Conservation (phyloP, 768 basidiomycete genomes). For the Mycena rebaudengoi region DNA sequence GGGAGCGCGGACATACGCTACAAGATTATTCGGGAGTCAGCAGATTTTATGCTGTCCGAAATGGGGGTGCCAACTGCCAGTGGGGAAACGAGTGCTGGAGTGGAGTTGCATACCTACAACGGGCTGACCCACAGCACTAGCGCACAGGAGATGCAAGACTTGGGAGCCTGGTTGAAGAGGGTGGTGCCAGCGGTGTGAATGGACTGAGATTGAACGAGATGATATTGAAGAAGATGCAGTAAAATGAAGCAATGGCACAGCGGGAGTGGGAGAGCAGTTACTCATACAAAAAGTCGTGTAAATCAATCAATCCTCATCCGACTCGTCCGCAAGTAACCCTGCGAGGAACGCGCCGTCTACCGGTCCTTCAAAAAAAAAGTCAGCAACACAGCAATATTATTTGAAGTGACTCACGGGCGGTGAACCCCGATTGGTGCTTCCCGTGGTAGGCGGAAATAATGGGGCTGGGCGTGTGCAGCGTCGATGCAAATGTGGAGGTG, state of each 20-base stretch:
- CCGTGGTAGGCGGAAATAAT: conserved; percentile 53
- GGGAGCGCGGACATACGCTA: too few relatives aligned
- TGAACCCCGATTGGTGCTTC: conserved; percentile 43
- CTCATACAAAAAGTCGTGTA: neutral
- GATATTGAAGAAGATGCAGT: neutral
- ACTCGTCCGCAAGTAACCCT: conserved; percentile 27
- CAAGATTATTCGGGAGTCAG: too few relatives aligned
- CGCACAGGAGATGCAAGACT: too few relatives aligned
- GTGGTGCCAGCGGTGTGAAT: too few relatives aligned
- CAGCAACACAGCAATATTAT: neutral
- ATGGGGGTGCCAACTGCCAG: too few relatives aligned
- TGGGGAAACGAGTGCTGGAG: too few relatives aligned
- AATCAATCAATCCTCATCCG: conserved; percentile 29
- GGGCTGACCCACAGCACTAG: too few relatives aligned
- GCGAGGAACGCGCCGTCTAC: conserved; percentile 52
- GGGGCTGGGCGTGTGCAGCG: conserved; percentile 50
- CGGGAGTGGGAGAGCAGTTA: too few relatives aligned
- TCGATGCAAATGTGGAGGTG: conserved; percentile 43
- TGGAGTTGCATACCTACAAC: too few relatives aligned
- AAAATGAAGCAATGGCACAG: neutral
- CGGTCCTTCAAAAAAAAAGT: conserved; percentile 37
- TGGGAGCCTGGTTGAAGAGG: too few relatives aligned
- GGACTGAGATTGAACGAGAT: neutral
- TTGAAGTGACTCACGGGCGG: conserved; percentile 45
- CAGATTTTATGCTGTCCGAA: too few relatives aligned